phyloP scores from a whole-genome alignment of 202 grass and related monocot species.

The Digitaria exilis region DNA sequence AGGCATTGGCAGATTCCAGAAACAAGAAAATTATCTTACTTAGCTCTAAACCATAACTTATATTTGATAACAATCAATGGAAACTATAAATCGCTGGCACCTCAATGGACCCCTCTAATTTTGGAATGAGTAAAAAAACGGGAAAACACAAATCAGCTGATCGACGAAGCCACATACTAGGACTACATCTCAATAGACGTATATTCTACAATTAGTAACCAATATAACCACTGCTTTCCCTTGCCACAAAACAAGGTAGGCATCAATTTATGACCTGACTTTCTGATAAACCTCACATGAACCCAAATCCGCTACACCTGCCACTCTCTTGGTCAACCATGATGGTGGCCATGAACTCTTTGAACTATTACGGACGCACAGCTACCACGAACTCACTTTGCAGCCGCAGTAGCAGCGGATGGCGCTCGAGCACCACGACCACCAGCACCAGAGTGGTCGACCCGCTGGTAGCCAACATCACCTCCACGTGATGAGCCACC shows the following conservation, averaged over 20 bases:
- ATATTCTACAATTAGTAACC: constrained; percentile 71
- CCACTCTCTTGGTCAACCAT: constrained; percentile 21
- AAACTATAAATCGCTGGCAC: constrained; percentile 16
- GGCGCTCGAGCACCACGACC: constrained; percentile 51
- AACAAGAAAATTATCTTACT: not conserved
- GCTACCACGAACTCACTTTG: constrained; percentile 52
- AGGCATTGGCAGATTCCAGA: not conserved
- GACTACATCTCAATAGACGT: constrained; percentile 49
- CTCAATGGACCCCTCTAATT: constrained; percentile 24
- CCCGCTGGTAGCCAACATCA: constrained; percentile 60
- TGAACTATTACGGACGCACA: constrained; percentile 33
- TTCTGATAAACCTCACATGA: constrained; percentile 49
- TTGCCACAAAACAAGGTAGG: constrained; percentile 61
- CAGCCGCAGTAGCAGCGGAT: constrained; percentile 3
- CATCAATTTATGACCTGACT: constrained; percentile 52
- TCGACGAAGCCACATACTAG: constrained; percentile 42
- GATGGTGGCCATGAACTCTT: constrained; percentile 31
- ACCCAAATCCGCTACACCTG: constrained; percentile 33
- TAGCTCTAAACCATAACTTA: constrained; percentile 23
- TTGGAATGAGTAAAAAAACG: constrained; percentile 5
- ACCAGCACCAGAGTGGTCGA: constrained; percentile 49
- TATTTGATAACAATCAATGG: constrained; percentile 6
- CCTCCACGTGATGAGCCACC: constrained; percentile 56
- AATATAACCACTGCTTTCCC: constrained; percentile 48
- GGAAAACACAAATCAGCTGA: constrained; percentile 6